Base-by-base conservation (phyloP, 1,284 basidiomycete genomes). In the Leccinum subspadiceum region DNA sequence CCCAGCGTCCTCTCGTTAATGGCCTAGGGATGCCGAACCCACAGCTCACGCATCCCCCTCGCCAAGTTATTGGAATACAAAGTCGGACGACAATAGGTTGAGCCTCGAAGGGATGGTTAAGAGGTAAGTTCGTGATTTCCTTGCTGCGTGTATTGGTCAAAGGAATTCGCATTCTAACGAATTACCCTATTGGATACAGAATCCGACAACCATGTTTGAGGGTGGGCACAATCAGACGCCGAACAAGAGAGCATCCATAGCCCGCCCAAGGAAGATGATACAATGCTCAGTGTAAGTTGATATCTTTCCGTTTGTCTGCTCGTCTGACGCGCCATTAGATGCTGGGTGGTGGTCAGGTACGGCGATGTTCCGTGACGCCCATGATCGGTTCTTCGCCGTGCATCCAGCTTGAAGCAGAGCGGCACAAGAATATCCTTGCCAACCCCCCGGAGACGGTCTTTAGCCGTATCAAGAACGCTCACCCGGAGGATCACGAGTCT, bases 321-420 rank as follows among this genome's bases (percentile, higher is more conserved):
- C 37, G 13, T 35, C 55, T 66, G n/a, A 67, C 39, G n/a, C 35
- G 50, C 20, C 33, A 55, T 1, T 63, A 90, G 87, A 91, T 92
- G 89, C 75, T 92, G 35, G 89, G 86, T 52, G 89, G 87, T 58
- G 88, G 85, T 3, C 86, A 84, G 59, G 83, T 90, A 61, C 84
- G 87, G 37, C 83, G 89, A 37, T 76, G 79, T 5, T 90, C 90
- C 26, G 67, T 77, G 17, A 83, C 81, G 22, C 87, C 87, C 0
- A 72, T 81, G 46, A 82, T 89, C n/a, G 84, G 86, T n/a, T 78
- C 78, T 3, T 92, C 90, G 1, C 90, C 90, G 0, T 89, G 86
- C 60, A 78, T 82, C 20, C 80, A 83, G 37, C 35, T 53, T 2
- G 33, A 39, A 53, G 78, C 82, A 12, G 87, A 87, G 69, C 88